Conservation (phyloP, 2,329 filamentous ascomycete species). For the Fusarium neocosmosporiellum region DNA sequence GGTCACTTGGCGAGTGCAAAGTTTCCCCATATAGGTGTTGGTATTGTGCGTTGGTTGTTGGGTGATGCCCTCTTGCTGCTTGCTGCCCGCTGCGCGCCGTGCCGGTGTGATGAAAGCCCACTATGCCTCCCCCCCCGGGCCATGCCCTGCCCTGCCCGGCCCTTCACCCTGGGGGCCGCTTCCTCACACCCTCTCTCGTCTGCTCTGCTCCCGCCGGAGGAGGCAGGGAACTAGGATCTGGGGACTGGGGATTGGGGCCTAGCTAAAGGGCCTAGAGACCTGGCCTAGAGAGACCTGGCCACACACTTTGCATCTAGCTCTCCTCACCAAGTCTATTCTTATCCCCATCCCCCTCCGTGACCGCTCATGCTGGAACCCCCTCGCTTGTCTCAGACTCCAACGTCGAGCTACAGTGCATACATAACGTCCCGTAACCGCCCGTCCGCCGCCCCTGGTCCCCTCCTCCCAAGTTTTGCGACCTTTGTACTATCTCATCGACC, state of each 20-base stretch:
- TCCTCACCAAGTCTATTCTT: constrained; percentile 42
- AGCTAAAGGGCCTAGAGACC: constrained; percentile 20
- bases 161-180: constrained; percentile 14
- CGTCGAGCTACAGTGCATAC: constrained; percentile 52
- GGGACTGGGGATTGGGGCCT: constrained; percentile 9
- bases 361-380: constrained; percentile 28
- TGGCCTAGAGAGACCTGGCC: constrained; percentile 34
- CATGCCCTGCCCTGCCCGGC: neutral
- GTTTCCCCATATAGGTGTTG: neutral
- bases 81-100: constrained; percentile 34
- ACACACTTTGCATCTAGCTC: constrained; percentile 24
- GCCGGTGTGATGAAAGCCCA: constrained; percentile 35
- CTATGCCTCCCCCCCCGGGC: constrained; percentile 6
- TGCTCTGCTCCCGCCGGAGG: constrained; percentile 21
- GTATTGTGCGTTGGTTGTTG: constrained; percentile 2
- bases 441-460: constrained; percentile 45
- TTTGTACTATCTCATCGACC: constrained; percentile 48
- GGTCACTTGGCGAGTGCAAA: neutral
- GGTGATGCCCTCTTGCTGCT: constrained; percentile 7
- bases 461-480: constrained; percentile 56
- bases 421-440: constrained; percentile 63
- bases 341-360: constrained; percentile 40
- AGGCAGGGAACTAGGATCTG: constrained; percentile 30
- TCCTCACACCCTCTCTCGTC: constrained; percentile 31
- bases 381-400: constrained; percentile 35